Conservation (phyloP, 345 rosid species). For the Eucalyptus marginata region DNA sequence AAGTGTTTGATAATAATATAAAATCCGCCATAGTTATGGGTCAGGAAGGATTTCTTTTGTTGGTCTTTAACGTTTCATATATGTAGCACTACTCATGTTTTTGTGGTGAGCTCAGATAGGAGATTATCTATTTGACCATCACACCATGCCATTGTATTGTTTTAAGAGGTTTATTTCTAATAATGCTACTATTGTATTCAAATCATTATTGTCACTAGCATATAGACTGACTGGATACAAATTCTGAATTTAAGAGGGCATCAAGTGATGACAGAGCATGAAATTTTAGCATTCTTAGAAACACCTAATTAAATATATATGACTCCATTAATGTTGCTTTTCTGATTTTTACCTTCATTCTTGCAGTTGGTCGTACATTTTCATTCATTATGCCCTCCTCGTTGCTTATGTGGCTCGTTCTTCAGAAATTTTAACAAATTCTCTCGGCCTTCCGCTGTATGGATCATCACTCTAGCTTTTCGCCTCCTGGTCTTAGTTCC, state of each 20-base stretch:
- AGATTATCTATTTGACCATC: background rate
- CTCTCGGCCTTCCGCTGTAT: constrained; percentile 76
- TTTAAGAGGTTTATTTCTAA: background rate
- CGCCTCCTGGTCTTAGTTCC: background rate
- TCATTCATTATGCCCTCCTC: constrained; percentile 85
- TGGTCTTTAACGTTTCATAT: background rate
- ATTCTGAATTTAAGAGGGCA: background rate
- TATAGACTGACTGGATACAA: background rate
- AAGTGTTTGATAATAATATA: background rate
- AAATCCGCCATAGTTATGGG: background rate
- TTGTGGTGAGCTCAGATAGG: background rate
- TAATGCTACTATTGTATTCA: background rate
- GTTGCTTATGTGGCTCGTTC: constrained; percentile 94
- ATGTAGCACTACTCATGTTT: background rate
- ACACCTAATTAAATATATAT: background rate
- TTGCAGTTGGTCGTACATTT: constrained; percentile 90
- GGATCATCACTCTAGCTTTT: constrained; percentile 1
- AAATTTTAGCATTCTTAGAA: background rate
- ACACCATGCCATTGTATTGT: background rate
- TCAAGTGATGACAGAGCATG: background rate
- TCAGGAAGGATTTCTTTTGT: background rate
- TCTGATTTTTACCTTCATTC: background rate
- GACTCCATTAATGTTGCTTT: background rate
- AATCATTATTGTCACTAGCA: background rate
- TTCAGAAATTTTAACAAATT: constrained; percentile 68